Conservation (phyloP, 2,329 filamentous ascomycete genomes). For the Sporothrix mexicana region DNA sequence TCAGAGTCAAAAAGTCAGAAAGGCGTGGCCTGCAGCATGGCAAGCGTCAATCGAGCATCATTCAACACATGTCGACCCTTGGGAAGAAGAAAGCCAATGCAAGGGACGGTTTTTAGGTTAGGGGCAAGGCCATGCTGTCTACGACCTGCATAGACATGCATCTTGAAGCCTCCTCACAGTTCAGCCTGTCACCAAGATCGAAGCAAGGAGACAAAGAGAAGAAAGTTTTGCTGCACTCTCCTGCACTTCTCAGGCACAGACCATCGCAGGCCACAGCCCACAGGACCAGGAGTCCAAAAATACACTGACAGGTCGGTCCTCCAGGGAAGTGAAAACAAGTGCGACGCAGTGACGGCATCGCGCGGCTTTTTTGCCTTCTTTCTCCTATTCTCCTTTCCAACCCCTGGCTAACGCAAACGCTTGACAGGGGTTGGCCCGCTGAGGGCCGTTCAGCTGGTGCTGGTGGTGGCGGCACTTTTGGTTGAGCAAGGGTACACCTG, state of each 20-base stretch:
- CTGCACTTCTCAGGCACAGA: constrained; percentile 10
- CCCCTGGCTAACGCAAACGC: constrained; percentile 28
- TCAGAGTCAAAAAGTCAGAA: not conserved
- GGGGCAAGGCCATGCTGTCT: not conserved
- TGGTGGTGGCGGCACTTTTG: not conserved
- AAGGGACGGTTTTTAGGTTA: not conserved
- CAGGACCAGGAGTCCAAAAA: constrained; percentile 10
- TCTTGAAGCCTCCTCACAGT: not conserved
- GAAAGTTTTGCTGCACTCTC: not conserved
- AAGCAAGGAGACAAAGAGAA: not conserved
- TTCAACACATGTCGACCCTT: not conserved
- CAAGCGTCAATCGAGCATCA: constrained; percentile 19
- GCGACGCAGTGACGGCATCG: constrained; percentile 33
- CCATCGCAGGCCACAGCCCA: not conserved
- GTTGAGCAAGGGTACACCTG: not conserved
- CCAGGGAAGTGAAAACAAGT: not conserved
- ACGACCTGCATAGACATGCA: not conserved
- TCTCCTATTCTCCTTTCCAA: constrained; percentile 9
- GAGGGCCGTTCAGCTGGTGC: constrained; percentile 9
- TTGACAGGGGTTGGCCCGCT: constrained; percentile 5
- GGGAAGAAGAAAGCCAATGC: not conserved
- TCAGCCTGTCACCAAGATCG: not conserved
- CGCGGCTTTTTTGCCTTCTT: not conserved
- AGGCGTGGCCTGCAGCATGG: not conserved
- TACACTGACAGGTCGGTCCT: not conserved